Percentiles rank a stretch among this genome's conserved stretches.
phyloP scores from a whole-genome alignment of 257 asterid genomes.

The Petunia secreta region DNA sequence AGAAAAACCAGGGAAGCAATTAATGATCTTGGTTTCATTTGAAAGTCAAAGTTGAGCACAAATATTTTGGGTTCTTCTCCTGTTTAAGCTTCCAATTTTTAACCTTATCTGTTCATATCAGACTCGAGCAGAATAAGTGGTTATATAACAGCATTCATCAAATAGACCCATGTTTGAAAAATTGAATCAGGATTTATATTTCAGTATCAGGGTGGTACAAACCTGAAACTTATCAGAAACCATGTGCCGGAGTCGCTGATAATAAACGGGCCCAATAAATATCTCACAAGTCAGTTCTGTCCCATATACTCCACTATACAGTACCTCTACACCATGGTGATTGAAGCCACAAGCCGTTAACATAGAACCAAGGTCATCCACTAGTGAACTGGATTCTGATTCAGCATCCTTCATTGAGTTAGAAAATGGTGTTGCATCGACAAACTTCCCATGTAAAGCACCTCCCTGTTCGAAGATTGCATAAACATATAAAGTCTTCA shows the following conservation, averaged over 20 bases:
- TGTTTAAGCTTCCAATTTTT: slow-evolving; percentile 5
- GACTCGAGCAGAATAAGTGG: slow-evolving; percentile 1
- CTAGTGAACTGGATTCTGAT: slow-evolving; percentile 60
- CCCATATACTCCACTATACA: slow-evolving; percentile 93
- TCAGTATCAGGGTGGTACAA: slow-evolving; percentile 8
- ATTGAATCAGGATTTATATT: slow-evolving; percentile 15
- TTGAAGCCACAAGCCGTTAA: slow-evolving; percentile 77
- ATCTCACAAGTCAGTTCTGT: slow-evolving; percentile 87
- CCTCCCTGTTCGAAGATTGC: slow-evolving; percentile 65
- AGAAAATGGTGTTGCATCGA: slow-evolving; percentile 89
- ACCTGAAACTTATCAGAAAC: slow-evolving; percentile 98
- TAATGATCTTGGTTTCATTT: slow-evolving; percentile 14
- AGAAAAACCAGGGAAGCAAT: background rate
- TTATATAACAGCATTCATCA: background rate
- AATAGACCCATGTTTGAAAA: background rate
- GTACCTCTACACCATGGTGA: slow-evolving; percentile 83
- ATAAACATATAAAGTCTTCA: slow-evolving; percentile 8
- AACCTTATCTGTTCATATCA: background rate
- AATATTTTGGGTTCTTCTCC: background rate
- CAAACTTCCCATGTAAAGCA: slow-evolving; percentile 77
- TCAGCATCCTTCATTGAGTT: slow-evolving; percentile 53
- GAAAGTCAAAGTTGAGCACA: slow-evolving; percentile 14
- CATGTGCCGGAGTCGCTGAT: slow-evolving; percentile 98
- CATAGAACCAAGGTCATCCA: slow-evolving; percentile 82
- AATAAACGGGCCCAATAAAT: slow-evolving; percentile 96